phyloP scores from a whole-genome alignment of 208 protist species.

The Angomonas deanei region DNA sequence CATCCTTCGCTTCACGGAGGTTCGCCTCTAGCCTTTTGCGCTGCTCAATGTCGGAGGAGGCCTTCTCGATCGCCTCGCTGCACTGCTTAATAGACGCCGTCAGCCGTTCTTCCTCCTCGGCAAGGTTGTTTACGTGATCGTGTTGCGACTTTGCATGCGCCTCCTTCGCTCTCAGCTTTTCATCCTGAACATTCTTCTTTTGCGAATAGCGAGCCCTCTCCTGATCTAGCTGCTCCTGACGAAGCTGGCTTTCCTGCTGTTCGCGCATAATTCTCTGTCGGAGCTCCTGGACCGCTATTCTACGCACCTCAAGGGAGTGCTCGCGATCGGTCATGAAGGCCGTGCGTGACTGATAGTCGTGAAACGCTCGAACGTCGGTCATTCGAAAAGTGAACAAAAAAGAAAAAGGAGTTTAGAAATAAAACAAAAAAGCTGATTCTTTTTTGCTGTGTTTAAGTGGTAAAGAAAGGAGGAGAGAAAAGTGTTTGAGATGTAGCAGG shows the following conservation, averaged over 20 bases:
- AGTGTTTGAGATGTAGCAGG: neutral
- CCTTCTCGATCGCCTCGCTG: slow-evolving; percentile 27
- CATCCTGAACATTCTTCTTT: slow-evolving; percentile 58
- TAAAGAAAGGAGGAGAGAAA: slow-evolving; percentile 2
- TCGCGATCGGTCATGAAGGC: slow-evolving; percentile 62
- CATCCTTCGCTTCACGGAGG: slow-evolving; percentile 31
- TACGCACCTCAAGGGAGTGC: slow-evolving; percentile 52
- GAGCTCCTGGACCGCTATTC: slow-evolving; percentile 50
- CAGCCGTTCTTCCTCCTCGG: slow-evolving; percentile 61
- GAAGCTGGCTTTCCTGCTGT: slow-evolving; percentile 31
- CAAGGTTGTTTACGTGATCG: slow-evolving; percentile 34
- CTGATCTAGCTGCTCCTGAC: slow-evolving; percentile 49
- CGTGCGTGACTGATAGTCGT: slow-evolving; percentile 58
- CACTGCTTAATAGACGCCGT: slow-evolving; percentile 20
- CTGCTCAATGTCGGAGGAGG: slow-evolving; percentile 39
- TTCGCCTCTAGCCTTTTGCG: slow-evolving; percentile 34
- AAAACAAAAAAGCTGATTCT: neutral
- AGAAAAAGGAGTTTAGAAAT: slow-evolving; percentile 1
- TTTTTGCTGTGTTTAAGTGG: neutral
- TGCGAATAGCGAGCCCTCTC: slow-evolving; percentile 38
- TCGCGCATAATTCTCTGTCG: slow-evolving; percentile 43
- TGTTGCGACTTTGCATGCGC: slow-evolving; percentile 39
- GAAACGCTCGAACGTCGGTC: slow-evolving; percentile 51
- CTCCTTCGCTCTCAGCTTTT: slow-evolving; percentile 63
- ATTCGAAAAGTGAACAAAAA: slow-evolving; percentile 7